phyloP scores from a whole-genome alignment of 2,329 filamentous ascomycete genomes.

The Lasiodiplodia theobromae region DNA sequence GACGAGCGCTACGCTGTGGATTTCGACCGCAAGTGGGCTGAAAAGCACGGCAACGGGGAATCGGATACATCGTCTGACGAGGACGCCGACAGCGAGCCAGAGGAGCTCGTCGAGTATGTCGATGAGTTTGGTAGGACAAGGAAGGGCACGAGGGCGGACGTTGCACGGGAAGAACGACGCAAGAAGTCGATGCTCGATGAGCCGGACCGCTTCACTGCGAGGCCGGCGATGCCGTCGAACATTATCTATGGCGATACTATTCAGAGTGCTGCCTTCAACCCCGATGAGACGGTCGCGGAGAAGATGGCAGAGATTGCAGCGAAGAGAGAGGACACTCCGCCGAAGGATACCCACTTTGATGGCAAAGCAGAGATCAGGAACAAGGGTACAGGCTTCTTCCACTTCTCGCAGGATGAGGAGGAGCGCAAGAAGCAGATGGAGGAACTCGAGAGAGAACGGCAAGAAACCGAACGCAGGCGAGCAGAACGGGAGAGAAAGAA shows the following conservation, averaged over 20 bases:
- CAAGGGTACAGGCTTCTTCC: constrained; percentile 91
- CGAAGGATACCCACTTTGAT: constrained; percentile 83
- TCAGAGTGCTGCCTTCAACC: constrained; percentile 82
- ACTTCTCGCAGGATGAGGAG: constrained; percentile 80
- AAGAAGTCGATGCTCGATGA: constrained; percentile 65
- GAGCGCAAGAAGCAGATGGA: constrained; percentile 76
- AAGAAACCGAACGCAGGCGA: constrained; percentile 71
- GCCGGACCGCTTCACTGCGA: constrained; percentile 72
- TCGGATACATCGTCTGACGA: constrained; percentile 50
- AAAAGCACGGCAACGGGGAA: constrained; percentile 59
- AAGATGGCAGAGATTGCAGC: constrained; percentile 81
- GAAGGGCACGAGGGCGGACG: constrained; percentile 73
- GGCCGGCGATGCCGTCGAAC: constrained; percentile 69
- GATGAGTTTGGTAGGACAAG: constrained; percentile 93
- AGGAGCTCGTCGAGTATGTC: constrained; percentile 80
- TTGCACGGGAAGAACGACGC: constrained; percentile 67
- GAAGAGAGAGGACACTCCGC: constrained; percentile 81
- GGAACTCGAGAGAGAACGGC: constrained; percentile 70
- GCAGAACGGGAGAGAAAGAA: constrained; percentile 63
- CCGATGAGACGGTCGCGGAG: constrained; percentile 67
- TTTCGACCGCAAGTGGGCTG: constrained; percentile 96
- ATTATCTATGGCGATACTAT: constrained; percentile 87
- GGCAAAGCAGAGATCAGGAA: constrained; percentile 81
- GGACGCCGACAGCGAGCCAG: constrained; percentile 51
- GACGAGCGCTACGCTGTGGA: constrained; percentile 76